These are phyloP conservation scores for Skeletonema tropicum DNA, from an alignment of 108 stramenopile genomes.

Conservation along the genomic window DNA sequence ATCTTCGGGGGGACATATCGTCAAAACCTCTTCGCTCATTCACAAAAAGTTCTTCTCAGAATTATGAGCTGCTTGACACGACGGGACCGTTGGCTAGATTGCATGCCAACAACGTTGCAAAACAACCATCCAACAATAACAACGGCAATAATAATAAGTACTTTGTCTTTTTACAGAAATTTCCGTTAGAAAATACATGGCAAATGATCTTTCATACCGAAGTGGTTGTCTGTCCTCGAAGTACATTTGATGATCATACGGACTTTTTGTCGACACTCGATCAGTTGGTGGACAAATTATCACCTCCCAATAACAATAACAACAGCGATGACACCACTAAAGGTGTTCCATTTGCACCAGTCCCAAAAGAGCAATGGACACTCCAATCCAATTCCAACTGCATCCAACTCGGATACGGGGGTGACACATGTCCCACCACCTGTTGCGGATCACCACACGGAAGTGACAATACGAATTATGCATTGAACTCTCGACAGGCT, in stretches of 20 bases:
- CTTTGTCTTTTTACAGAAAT: constrained; percentile 52
- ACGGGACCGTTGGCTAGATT: background rate
- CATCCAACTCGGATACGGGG: constrained; percentile 39
- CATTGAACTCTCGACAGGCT: constrained; percentile 36
- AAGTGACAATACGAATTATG: constrained; percentile 30
- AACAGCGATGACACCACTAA: background rate
- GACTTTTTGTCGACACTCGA: constrained; percentile 30
- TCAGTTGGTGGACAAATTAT: constrained; percentile 9
- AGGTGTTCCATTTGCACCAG: constrained; percentile 14
- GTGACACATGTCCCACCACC: constrained; percentile 17
- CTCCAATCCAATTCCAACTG: constrained; percentile 28
- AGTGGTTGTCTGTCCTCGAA: constrained; percentile 41
- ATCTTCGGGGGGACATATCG: background rate
- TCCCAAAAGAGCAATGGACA: constrained; percentile 25
- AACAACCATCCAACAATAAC: background rate
- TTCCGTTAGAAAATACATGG: constrained; percentile 38
- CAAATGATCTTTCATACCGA: constrained; percentile 48
- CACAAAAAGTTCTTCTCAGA: background rate
- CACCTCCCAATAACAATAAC: background rate
- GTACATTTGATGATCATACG: constrained; percentile 11
- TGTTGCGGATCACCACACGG: constrained; percentile 47
- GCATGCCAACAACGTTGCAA: background rate
- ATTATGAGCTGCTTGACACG: constrained; percentile 2
- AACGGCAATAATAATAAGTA: background rate
- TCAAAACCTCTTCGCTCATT: background rate